Evolutionary conservation across 176 grass and related monocot genomes (phyloP).

Genomic region (Miscanthus lutarioriparius): DNA sequence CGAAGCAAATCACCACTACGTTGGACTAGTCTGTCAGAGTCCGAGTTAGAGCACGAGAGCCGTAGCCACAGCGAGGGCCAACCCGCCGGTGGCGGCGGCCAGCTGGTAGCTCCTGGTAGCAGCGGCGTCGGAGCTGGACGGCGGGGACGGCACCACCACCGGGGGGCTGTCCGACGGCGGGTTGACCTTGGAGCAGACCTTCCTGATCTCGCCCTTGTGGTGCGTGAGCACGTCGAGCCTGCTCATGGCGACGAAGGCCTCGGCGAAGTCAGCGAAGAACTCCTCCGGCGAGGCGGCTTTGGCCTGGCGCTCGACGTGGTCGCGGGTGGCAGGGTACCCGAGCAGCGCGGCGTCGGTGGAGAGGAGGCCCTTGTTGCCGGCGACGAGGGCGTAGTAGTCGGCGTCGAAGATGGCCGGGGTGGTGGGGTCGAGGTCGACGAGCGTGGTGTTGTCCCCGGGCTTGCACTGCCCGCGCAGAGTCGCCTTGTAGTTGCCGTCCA

Average conservation of each 20-base stretch:
- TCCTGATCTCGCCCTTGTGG: conserved; percentile 44
- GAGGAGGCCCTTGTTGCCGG: conserved; percentile 27
- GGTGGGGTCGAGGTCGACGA: conserved; percentile 36
- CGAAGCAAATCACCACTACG: no score
- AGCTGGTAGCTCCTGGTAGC: neutral
- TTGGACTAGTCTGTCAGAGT: neutral
- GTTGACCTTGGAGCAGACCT: conserved; percentile 43
- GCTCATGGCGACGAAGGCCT: conserved; percentile 39
- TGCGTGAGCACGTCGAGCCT: conserved; percentile 38
- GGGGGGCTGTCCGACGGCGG: neutral
- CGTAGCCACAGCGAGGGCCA: neutral
- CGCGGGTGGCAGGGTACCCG: conserved; percentile 9
- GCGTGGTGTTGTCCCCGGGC: conserved; percentile 6
- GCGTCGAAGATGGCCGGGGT: conserved; percentile 32
- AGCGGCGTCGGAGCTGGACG: neutral
- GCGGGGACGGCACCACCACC: neutral
- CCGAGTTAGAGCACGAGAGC: neutral
- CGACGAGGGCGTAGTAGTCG: conserved; percentile 46
- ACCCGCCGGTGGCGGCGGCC: neutral
- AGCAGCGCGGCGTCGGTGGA: conserved; percentile 45
- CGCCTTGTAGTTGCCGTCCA: conserved; percentile 44
- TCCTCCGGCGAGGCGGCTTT: neutral
- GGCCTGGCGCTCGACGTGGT: conserved; percentile 44
- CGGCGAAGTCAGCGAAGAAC: conserved; percentile 51
- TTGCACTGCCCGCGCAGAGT: conserved; percentile 28